phyloP scores from a whole-genome alignment of 2,329 filamentous ascomycete species.

The Alternaria sp. region DNA sequence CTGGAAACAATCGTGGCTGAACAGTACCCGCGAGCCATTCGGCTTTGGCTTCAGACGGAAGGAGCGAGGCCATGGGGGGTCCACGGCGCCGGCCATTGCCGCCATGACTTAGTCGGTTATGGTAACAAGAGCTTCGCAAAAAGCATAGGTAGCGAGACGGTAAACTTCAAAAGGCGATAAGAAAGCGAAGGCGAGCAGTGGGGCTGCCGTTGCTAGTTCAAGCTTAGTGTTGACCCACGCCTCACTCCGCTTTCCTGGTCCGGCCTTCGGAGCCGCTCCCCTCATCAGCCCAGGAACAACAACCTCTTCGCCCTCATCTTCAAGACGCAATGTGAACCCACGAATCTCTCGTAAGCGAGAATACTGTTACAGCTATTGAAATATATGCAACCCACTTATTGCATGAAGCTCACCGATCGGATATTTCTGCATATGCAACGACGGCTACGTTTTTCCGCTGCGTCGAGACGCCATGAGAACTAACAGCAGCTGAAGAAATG shows the following conservation, averaged over 20 bases:
- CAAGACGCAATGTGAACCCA: neutral
- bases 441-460: neutral
- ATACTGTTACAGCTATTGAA: neutral
- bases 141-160: neutral
- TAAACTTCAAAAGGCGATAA: neutral
- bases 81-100: neutral
- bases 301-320: neutral
- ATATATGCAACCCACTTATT: neutral
- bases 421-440: neutral
- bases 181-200: neutral
- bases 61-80: neutral
- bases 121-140: neutral
- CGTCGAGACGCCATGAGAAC: neutral
- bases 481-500: neutral
- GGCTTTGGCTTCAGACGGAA: neutral
- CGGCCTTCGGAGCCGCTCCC: neutral
- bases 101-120: neutral
- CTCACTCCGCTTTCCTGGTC: neutral
- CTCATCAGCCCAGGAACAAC: neutral
- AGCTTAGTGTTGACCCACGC: neutral
- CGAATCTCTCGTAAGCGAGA: neutral
- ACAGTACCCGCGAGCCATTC: neutral
- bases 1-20: neutral
- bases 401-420: neutral
- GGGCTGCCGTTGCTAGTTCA: neutral